Conservation (phyloP, 352 stramenopile genomes). For the Globisporangium radiosum region DNA sequence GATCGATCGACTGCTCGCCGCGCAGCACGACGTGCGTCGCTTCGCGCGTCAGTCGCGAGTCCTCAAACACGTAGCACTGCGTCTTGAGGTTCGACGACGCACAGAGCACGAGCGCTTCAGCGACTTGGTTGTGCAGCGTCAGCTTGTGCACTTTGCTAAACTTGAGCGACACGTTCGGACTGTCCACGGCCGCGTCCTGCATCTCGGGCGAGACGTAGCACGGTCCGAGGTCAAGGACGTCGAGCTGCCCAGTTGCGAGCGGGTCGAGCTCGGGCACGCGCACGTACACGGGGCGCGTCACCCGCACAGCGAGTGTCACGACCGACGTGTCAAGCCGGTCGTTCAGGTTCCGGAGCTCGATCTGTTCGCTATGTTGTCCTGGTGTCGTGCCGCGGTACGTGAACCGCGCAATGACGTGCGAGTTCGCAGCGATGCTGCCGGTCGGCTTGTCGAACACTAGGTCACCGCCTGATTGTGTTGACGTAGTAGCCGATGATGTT, state of each 20-base stretch:
- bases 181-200: constrained; percentile 73
- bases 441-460: constrained; percentile 72
- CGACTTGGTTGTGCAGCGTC: constrained; percentile 75
- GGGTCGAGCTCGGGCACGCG: constrained; percentile 77
- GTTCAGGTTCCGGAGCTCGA: constrained; percentile 77
- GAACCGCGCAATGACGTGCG: constrained; percentile 48
- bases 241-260: constrained; percentile 61
- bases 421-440: constrained; percentile 52
- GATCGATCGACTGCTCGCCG: constrained; percentile 56
- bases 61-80: constrained; percentile 86
- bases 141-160: constrained; percentile 88
- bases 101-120: constrained; percentile 62
- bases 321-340: constrained; percentile 72
- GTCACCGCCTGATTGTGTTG: constrained; percentile 21
- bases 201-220: constrained; percentile 85
- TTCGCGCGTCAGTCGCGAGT: constrained; percentile 59
- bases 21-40: constrained; percentile 66
- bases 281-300: constrained; percentile 80
- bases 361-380: constrained; percentile 71
- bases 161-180: constrained; percentile 60
- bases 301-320: constrained; percentile 52
- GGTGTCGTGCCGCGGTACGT: constrained; percentile 55
- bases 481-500: not conserved
- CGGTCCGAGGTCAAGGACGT: constrained; percentile 67
- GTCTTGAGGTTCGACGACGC: constrained; percentile 86